Evolutionary conservation across 139 green algal species (phyloP), one percentile per base, ranked within the genome.

Genomic region (Parachlorella kessleri): DNA sequence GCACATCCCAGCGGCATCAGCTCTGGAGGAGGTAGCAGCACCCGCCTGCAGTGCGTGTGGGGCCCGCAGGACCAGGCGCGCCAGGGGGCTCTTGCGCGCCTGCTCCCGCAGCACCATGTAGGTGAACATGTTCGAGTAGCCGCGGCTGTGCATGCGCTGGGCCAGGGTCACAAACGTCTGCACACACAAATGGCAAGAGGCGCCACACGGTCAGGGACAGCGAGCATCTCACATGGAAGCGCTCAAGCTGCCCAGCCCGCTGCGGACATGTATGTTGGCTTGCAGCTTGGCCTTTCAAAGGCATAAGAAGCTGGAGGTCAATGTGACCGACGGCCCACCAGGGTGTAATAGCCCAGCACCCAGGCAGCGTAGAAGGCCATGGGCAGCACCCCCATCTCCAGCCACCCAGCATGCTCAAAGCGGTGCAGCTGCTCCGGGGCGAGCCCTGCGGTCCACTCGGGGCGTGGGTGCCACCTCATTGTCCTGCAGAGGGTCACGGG

Each of bases 341-440:
- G 84, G 9, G 89, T 37, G 74, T 92, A 96, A 81, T 96, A 95
- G 1, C 84, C 1, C 9, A 76, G 24, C 28, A 85, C 80, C 88
- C 91, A 95, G 2, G 55, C 69, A 1, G 86, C 30, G 75, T 95
- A 93, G 48, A 85, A 77, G 5, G 41, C 69, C 48, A 93, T 84
- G 1, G 92, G 85, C 30, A 86, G 40, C 0, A 87, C 24, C 30
- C 89, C 80, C 64, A 93, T 84, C 72, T 91, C 70, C 8, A 66
- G 18, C 63, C 88, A 78, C 1, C 66, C 79, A 4, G 83, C 75
- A 7, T 63, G 38, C 41, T 67, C 67, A 24, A 69, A 88, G 7
- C 36, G 64, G 0, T 48, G 63, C 40, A 80, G 39, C 38, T 88
- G 36, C 1, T 32, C 71, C 10, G 39, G 14, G 1, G 40, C 32